Base-by-base conservation (phyloP, 2,329 filamentous ascomycete species). In the Fusarium tjaetaba region DNA sequence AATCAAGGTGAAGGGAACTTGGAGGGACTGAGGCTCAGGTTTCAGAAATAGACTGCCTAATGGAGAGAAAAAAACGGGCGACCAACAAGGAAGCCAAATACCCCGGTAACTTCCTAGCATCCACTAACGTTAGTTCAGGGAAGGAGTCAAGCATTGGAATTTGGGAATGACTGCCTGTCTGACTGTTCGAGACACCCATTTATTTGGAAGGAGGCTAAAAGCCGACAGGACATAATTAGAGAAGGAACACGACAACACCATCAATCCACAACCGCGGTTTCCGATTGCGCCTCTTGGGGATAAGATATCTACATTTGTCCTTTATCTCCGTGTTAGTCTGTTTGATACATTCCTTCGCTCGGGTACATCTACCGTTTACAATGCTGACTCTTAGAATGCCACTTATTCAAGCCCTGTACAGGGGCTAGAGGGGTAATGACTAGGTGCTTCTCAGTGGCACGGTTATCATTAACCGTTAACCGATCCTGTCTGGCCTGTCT, bases 391-490 rank as follows among this genome's bases (percentile, higher is more conserved):
- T 61, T 36, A 57, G n/a, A 14, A 48, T 24, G 45, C 48, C 56
- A 52, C 38, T 39, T 32, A 24, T 49, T 30, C 28, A 49, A 68
- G 30, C 57, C 34, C 26, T 41, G 46, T 45, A 41, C 42, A 20
- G 24, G 60, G 49, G 24, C n/a, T 49, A 43, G 26, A 18, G 24
- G 55, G 36, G 38, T 24, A 14, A 39, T 30, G 64, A 43, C 63
- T 42, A 38, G 41, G 26, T 30, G 28, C 32, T 38, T 30, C 32
- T 51, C 48, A 64, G 58, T 45, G 30, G 38, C 45, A 61, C 68
- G 62, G 71, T 58, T 61, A 65, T 39, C 55, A 36, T 74, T 68
- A 74, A 61, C 71, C 71, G 62, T 71, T 72, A 68, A 59, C 71
- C 67, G 71, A 68, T 39, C 45, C 51, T 56, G 53, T 39, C 45